Conservation (phyloP, 352 stramenopile genomes). For the Pythium aristosporum region DNA sequence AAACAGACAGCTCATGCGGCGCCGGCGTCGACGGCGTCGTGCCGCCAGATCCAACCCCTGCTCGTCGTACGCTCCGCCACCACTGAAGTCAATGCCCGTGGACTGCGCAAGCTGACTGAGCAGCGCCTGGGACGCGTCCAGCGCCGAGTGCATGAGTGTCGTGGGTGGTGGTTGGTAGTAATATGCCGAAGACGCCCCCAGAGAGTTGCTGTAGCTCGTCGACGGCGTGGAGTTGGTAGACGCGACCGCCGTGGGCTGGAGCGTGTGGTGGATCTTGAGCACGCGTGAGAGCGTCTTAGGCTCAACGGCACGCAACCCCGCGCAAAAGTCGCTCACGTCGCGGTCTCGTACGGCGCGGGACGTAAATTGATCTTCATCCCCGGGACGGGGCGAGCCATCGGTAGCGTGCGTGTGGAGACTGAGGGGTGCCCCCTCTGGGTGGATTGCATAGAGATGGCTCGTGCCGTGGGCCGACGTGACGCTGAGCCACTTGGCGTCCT, state of each 20-base stretch:
- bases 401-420: conserved; percentile 68
- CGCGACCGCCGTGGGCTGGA: conserved; percentile 32
- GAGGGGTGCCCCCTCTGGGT: conserved; percentile 69
- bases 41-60: conserved; percentile 44
- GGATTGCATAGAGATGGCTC: conserved; percentile 82
- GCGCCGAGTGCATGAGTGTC: conserved; percentile 57
- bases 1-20: conserved; percentile 67
- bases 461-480: conserved; percentile 84
- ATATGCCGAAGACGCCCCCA: conserved; percentile 17
- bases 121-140: conserved; percentile 70
- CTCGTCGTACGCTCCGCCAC: conserved; percentile 30
- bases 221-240: conserved; percentile 28
- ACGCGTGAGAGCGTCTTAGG: conserved; percentile 67
- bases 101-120: conserved; percentile 68
- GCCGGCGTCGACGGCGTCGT: conserved; percentile 48
- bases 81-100: conserved; percentile 48
- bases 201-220: conserved; percentile 22
- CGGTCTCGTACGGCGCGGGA: conserved; percentile 18
- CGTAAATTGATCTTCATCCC: neutral
- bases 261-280: conserved; percentile 69
- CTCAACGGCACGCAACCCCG: conserved; percentile 59
- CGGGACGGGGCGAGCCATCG: conserved; percentile 12
- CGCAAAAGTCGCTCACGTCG: conserved; percentile 75
- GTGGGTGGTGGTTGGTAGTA: conserved; percentile 20
- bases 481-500: conserved; percentile 85